Percentiles rank a stretch among this genome's conserved stretches.
Conservation (phyloP, 2,329 filamentous ascomycete species). For the Alternaria longipes region DNA sequence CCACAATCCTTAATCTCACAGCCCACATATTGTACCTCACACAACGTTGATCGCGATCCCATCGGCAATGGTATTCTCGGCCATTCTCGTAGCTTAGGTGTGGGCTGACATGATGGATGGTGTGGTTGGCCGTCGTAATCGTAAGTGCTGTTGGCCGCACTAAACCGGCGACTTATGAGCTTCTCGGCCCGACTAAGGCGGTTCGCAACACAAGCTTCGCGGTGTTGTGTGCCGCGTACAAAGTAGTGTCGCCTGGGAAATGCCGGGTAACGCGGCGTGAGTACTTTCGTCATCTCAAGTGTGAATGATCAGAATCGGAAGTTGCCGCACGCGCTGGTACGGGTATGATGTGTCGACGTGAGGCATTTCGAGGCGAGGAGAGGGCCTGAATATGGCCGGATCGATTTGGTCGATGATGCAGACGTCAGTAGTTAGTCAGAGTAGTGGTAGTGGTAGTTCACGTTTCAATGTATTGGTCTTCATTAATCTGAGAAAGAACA, state of each 20-base stretch:
- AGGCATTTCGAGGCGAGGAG: neutral
- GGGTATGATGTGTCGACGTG: neutral
- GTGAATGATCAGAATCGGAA: neutral
- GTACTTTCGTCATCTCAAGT: neutral
- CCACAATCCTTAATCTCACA: neutral
- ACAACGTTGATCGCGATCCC: neutral
- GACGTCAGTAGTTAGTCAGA: neutral
- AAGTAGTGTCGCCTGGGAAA: neutral
- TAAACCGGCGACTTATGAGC: slow-evolving; percentile 4
- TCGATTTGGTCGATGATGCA: slow-evolving; percentile 4
- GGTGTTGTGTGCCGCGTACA: slow-evolving; percentile 1
- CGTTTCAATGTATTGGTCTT: neutral
- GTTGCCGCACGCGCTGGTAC: neutral
- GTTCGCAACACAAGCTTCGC: slow-evolving; percentile 1
- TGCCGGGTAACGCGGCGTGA: neutral
- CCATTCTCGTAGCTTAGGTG: slow-evolving; percentile 1
- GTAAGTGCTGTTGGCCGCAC: neutral
- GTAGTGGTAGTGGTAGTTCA: neutral
- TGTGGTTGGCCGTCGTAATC: neutral
- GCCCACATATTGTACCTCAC: neutral
- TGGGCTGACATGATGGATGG: neutral
- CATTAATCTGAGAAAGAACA: neutral
- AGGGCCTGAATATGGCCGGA: slow-evolving; percentile 1
- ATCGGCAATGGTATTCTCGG: slow-evolving; percentile 1
- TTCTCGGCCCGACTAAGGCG: slow-evolving; percentile 2